These are phyloP conservation scores for Nemania sp. DNA, from an alignment of 2,329 filamentous ascomycete species.

Conservation along the genomic window DNA sequence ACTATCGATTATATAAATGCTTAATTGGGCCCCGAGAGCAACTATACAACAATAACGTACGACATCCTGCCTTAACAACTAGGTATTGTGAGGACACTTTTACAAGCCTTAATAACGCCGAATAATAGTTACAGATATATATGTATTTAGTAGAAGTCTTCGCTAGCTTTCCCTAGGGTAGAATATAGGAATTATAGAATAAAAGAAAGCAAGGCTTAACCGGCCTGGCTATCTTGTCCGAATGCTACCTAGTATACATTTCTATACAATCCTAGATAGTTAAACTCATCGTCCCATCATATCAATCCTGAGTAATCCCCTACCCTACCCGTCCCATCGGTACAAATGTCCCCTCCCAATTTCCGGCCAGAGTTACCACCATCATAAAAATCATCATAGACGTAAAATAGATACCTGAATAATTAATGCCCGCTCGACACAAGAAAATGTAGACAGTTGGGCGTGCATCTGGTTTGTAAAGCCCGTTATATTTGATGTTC, in stretches of 20 bases:
- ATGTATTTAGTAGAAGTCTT: not conserved
- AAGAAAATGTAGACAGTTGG: constrained; percentile 10
- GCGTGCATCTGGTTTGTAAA: constrained; percentile 27
- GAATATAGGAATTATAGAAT: not conserved
- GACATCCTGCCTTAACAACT: too few relatives aligned
- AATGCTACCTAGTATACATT: constrained; percentile 26
- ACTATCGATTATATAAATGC: too few relatives aligned
- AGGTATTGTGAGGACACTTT: too few relatives aligned
- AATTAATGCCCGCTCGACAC: constrained; percentile 19
- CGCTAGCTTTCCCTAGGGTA: not conserved
- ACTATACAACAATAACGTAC: too few relatives aligned
- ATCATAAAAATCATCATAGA: constrained; percentile 42
- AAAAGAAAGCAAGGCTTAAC: constrained; percentile 5
- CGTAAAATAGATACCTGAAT: constrained; percentile 43
- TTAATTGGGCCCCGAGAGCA: too few relatives aligned
- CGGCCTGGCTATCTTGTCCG: constrained; percentile 3
- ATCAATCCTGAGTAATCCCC: constrained; percentile 18
- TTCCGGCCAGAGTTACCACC: constrained; percentile 20
- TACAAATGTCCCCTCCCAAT: constrained; percentile 1
- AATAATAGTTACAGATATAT: not conserved
- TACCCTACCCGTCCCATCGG: not conserved
- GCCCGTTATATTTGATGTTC: constrained; percentile 29
- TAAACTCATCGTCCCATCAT: constrained; percentile 20
- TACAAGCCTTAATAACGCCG: not conserved
- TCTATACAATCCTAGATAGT: not conserved